These are phyloP conservation scores for Arthrobotrys conoides DNA, from an alignment of 2,329 filamentous ascomycete species.

Conservation along the genomic window DNA sequence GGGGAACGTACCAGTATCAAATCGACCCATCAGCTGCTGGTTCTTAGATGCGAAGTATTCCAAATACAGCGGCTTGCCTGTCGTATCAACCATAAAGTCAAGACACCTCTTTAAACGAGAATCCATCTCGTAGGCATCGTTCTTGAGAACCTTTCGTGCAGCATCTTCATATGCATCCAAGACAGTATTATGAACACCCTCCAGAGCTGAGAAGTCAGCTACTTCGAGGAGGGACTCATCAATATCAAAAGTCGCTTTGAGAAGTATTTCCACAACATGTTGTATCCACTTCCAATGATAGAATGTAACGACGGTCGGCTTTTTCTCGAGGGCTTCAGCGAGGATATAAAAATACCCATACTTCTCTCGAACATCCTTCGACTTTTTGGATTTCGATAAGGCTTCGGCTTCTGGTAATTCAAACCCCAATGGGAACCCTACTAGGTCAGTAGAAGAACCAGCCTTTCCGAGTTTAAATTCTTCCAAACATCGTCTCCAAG, in stretches of 20 bases:
- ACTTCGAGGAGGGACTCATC: conserved; percentile 12
- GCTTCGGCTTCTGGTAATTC: neutral
- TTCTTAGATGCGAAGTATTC: conserved; percentile 11
- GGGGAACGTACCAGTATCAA: conserved; percentile 29
- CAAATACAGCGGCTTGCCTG: conserved; percentile 14
- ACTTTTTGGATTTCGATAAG: neutral
- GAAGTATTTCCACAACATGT: conserved; percentile 27
- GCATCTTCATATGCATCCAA: conserved; percentile 24
- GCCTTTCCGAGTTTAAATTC: conserved; percentile 24
- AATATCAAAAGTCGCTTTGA: neutral
- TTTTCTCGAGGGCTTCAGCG: neutral
- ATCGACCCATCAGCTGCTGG: neutral
- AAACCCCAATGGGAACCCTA: conserved; percentile 35
- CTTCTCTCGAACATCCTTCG: conserved; percentile 3
- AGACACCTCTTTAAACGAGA: conserved; percentile 13
- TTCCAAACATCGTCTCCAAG: conserved; percentile 37
- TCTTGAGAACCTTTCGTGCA: conserved; percentile 11
- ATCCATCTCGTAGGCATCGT: conserved; percentile 1
- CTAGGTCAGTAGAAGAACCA: neutral
- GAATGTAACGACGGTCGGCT: neutral
- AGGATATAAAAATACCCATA: conserved; percentile 2
- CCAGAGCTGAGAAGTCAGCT: neutral
- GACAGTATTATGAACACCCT: neutral
- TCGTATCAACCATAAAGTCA: conserved; percentile 30
- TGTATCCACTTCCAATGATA: conserved; percentile 49